These are phyloP conservation scores for Colletotrichum sp. DNA, from an alignment of 2,329 filamentous ascomycete species.

Conservation along the genomic window DNA sequence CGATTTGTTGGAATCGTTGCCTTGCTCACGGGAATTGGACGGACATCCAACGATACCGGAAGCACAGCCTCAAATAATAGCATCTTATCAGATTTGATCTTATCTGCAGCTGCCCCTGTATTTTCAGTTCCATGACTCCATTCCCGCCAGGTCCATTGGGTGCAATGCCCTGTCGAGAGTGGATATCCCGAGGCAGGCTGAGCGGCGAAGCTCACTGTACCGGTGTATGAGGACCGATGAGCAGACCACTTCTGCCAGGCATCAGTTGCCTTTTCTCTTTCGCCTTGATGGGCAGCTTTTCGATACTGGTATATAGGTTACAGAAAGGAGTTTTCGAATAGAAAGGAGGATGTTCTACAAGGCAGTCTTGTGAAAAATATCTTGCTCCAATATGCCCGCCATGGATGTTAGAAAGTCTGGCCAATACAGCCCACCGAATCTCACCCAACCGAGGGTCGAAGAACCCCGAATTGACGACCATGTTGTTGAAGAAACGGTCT, in stretches of 20 bases:
- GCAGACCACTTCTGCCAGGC: not conserved
- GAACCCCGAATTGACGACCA: not conserved
- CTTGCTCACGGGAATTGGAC: not conserved
- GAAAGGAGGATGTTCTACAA: too few species aligned
- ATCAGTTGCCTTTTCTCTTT: not conserved
- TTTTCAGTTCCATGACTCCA: not conserved
- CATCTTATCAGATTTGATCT: not conserved
- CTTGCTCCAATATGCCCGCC: not conserved
- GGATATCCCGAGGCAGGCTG: not conserved
- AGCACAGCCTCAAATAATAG: not conserved
- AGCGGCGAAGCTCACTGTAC: not conserved
- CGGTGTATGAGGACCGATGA: not conserved
- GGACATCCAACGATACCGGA: not conserved
- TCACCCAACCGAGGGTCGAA: not conserved
- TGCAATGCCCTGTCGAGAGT: not conserved
- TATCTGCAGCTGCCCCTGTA: not conserved
- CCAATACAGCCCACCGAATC: not conserved
- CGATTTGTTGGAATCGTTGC: not conserved
- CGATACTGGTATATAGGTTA: not conserved
- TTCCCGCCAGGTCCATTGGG: not conserved
- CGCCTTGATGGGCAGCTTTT: not conserved
- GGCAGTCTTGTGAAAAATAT: too few species aligned
- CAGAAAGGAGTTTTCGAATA: not conserved
- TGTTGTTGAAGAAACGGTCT: not conserved
- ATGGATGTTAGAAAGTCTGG: not conserved